Conservation (phyloP, 169 alveolate genomes). For the Plasmodium falciparum region DNA sequence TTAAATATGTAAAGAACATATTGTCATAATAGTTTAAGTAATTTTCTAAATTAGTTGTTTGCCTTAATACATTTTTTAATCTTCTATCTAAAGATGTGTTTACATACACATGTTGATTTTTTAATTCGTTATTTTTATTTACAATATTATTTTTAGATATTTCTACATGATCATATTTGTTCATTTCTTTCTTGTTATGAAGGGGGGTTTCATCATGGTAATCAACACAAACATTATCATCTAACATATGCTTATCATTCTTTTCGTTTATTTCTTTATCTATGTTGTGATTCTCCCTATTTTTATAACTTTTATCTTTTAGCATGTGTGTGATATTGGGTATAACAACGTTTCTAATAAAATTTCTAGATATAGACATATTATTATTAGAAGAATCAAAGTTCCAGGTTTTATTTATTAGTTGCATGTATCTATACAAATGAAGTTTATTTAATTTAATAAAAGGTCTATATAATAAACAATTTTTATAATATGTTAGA, state of each 20-base stretch:
- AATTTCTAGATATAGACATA: conserved; percentile 24
- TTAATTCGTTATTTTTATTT: not conserved
- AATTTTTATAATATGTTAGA: conserved; percentile 32
- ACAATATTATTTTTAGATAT: not conserved
- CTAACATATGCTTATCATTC: not conserved
- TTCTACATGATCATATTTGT: not conserved
- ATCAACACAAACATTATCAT: not conserved
- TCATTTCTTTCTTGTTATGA: not conserved
- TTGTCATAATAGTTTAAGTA: conserved; percentile 15
- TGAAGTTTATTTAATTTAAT: conserved; percentile 34
- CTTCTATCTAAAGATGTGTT: conserved; percentile 18
- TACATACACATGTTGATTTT: conserved; percentile 1
- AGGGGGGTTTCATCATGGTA: not conserved
- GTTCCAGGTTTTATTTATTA: conserved; percentile 36
- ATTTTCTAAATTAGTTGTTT: conserved; percentile 17
- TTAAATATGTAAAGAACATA: conserved; percentile 23
- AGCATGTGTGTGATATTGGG: conserved; percentile 39
- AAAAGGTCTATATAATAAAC: conserved; percentile 63
- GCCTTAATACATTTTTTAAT: conserved; percentile 22
- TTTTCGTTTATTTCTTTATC: not conserved
- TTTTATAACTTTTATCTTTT: not conserved
- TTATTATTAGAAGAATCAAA: conserved; percentile 49
- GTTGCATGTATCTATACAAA: conserved; percentile 27
- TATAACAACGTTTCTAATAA: conserved; percentile 32
- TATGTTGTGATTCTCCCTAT: no score